Evolutionary conservation across 2,329 filamentous ascomycete genomes (phyloP).

Genomic region (Clonostachys solani): DNA sequence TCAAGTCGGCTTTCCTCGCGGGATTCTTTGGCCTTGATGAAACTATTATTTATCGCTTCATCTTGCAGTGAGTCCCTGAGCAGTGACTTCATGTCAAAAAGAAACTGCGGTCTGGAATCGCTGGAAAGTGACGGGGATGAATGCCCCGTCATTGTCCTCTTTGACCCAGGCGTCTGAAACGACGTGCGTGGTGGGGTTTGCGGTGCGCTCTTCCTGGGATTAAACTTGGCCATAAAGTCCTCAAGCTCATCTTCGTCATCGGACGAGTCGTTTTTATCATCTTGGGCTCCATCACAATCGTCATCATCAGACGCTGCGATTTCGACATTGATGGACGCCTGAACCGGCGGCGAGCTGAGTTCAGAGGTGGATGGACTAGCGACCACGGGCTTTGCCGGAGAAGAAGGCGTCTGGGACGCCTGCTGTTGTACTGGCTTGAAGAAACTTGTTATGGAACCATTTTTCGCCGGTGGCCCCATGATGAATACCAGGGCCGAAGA

Average conservation of each 20-base stretch:
- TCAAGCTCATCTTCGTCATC: slow-evolving; percentile 58
- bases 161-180: slow-evolving; percentile 38
- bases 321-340: neutral
- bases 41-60: slow-evolving; percentile 53
- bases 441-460: slow-evolving; percentile 1
- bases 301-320: slow-evolving; percentile 6
- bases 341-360: neutral
- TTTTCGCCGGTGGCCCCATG: neutral
- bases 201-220: slow-evolving; percentile 10
- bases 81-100: slow-evolving; percentile 60
- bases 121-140: slow-evolving; percentile 44
- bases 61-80: slow-evolving; percentile 56
- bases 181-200: slow-evolving; percentile 14
- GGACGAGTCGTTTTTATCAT: slow-evolving; percentile 46
- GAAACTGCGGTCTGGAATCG: slow-evolving; percentile 44
- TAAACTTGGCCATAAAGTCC: slow-evolving; percentile 33
- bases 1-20: slow-evolving; percentile 13
- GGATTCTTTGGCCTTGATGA: slow-evolving; percentile 32
- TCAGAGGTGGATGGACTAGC: neutral
- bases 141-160: slow-evolving; percentile 34
- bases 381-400: neutral
- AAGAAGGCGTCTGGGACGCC: neutral
- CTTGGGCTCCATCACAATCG: slow-evolving; percentile 54
- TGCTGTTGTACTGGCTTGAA: neutral
- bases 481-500: no score